Conservation (phyloP, 257 asterid genomes). For the Rhazya stricta region DNA sequence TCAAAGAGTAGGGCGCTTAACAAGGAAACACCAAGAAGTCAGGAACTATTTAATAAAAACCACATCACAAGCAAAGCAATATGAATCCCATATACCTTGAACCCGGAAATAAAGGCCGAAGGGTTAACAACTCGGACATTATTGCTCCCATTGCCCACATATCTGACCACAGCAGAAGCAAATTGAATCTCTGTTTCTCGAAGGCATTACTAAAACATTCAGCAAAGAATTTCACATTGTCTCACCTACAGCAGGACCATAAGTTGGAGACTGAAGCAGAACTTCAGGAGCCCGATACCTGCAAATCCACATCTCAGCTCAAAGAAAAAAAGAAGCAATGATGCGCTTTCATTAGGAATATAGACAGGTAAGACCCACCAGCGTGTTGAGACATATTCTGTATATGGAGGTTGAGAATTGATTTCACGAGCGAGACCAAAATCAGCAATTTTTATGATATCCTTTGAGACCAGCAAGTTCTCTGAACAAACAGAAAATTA, state of each 20-base stretch:
- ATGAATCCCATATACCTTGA: constrained; percentile 47
- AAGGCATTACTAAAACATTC: not conserved
- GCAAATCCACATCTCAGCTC: constrained; percentile 24
- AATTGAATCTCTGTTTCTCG: not conserved
- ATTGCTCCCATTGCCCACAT: constrained; percentile 99
- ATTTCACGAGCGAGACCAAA: constrained; percentile 98
- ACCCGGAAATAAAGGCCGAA: constrained; percentile 91
- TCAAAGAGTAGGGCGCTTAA: not conserved
- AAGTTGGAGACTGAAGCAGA: constrained; percentile 75
- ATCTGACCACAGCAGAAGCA: constrained; percentile 35
- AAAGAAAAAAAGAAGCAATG: constrained; percentile 1
- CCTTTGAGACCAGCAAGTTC: constrained; percentile 86
- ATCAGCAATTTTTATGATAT: constrained; percentile 80
- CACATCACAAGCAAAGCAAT: not conserved
- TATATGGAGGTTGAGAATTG: constrained; percentile 79
- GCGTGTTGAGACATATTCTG: constrained; percentile 96
- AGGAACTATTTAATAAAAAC: not conserved
- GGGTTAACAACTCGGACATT: constrained; percentile 83
- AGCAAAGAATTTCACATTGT: not conserved
- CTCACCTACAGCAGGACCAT: constrained; percentile 94
- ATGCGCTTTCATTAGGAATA: not conserved
- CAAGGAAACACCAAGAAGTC: not conserved
- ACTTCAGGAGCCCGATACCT: constrained; percentile 99
- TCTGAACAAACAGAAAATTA: constrained; percentile 32
- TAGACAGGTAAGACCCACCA: constrained; percentile 47